Base-by-base conservation (phyloP, 2,329 filamentous ascomycete species). In the Colletotrichum sp. region DNA sequence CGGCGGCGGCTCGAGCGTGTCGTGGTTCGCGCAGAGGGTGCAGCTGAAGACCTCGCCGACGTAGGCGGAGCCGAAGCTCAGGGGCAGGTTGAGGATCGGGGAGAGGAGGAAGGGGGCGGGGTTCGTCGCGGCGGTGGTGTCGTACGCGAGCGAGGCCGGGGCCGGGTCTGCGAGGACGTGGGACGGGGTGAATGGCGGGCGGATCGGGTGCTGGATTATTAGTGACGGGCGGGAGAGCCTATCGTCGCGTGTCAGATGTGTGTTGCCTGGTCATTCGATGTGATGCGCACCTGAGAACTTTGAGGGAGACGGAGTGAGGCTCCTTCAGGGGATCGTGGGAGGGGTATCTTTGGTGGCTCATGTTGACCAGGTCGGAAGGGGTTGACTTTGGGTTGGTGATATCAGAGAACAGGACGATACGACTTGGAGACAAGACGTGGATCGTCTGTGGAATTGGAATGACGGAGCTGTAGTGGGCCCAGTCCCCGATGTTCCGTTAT, bases 11-110 rank as follows among this genome's bases (percentile, higher is more conserved):
- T 78, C 80, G 12, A 79, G 59, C 84, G 85, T 74, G 84, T 98
- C 96, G 82, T 98, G 96, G 86, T 98, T 98, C n/a, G 94, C 96
- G 84, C 96, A 98, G 27, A 98, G 89, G 2, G 96, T 98, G 84
- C 97, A 99, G 76, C 93, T 93, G 84, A 99, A 98, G 0, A 93
- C 95, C 86, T 98, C 96, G 78, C 97, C 97, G 24, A 98, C 96
- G 82, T 98, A 98, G 11, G 96, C 96, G 15, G 95, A 96, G 58
- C 96, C 96, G 82, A 99, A 98, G 0, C 95, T 93, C 18, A 95
- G 93, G 12, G 97, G 96, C 2, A 98, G 92, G 61, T 95, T 97
- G 79, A 98, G 90, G 67, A 92, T 87, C 2, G 91, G 91, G 38
- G 88, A 89, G 76, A 93, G 87, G 73, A 92, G 82, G 81, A 91